phyloP scores from a whole-genome alignment of 176 grass and related monocot species.

The Aegilops tauschii region DNA sequence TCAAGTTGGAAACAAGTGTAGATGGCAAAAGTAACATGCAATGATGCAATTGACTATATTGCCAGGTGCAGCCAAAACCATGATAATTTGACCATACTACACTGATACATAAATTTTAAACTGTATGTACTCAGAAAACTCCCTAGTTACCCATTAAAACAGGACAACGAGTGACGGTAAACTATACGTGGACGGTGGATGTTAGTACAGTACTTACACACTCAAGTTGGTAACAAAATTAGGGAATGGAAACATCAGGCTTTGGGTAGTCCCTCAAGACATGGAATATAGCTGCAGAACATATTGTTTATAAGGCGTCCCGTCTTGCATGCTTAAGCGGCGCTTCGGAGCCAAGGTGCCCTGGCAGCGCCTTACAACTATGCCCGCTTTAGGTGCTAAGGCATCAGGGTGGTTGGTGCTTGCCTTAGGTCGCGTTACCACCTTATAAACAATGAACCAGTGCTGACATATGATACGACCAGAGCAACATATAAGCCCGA shows the following conservation, averaged over 20 bases:
- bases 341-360: no score
- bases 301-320: background rate
- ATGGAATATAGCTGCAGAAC: background rate
- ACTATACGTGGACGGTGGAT: background rate
- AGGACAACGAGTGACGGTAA: background rate
- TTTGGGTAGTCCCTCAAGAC: background rate
- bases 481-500: background rate
- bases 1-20: background rate
- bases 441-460: no score
- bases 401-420: no score
- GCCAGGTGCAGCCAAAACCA: background rate
- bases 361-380: no score
- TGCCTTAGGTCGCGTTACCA: no score
- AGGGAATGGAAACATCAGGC: constrained; percentile 14
- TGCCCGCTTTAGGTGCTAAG: no score
- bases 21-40: background rate
- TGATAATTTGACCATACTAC: background rate
- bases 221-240: background rate
- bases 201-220: background rate
- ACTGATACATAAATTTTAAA: background rate
- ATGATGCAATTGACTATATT: background rate
- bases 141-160: background rate
- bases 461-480: background rate
- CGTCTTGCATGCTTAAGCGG: no score
- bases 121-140: background rate